Evolutionary conservation across 2,329 filamentous ascomycete genomes (phyloP), one percentile per base, ranked within the genome.

Genomic region (Epichloe aotearoae): DNA sequence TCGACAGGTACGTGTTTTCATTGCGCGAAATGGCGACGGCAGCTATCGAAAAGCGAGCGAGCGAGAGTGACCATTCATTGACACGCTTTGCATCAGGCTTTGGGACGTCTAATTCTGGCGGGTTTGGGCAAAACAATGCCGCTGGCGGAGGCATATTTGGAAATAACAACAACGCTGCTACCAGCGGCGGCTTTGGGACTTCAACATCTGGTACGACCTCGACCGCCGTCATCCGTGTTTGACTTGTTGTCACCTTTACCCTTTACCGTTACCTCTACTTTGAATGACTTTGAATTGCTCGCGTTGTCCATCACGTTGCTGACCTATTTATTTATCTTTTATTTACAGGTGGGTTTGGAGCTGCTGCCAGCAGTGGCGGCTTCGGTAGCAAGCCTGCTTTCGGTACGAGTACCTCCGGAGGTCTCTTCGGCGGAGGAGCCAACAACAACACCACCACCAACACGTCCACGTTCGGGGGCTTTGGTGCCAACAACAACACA

Each of bases 321-420:
- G 36, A 39, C 20, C 3, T 39, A 19, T 47, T 33, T 8, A 30
- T 30, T 30, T 3, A 8, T 26, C 8, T 44, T 20, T 53, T 30
- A 11, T 45, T 53, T n/a, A 43, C 50, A 66, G 62, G 61, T 52
- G 66, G 64, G 11, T 72, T 71, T 52, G 69, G 69, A 55, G 50
- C 67, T 15, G 66, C 64, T 50, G 59, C 63, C 10, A 52, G 55
- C 23, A 45, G 15, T 40, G 61, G 63, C 43, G 65, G 62, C 43
- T 72, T 72, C 52, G 69, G 69, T 49, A 63, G 57, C 55, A 72
- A 81, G 61, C 73, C 79, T 40, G 69, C 75, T 11, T 80, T 80
- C 58, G 77, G 78, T 37, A 62, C 53, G 40, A 63, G 64, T 34
- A 61, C 70, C 15, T 68, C 69, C n/a, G 64, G 63, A 30, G 67